phyloP scores from a whole-genome alignment of 1,284 basidiomycete species.

The Austroboletus olivaceoglutinosus region DNA sequence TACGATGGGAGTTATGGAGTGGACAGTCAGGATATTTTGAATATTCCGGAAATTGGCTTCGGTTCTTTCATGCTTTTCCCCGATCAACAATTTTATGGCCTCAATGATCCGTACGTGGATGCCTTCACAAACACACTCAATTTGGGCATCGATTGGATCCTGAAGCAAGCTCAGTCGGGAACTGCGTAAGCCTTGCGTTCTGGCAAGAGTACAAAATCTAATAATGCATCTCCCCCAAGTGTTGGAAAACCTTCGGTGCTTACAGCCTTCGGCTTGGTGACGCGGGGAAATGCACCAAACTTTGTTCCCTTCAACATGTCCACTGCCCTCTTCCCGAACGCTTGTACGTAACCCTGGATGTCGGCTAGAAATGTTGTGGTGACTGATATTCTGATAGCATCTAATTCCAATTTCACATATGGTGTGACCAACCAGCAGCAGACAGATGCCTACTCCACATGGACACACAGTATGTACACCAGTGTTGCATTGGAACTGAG shows the following conservation, averaged over 20 bases:
- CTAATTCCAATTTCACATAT: constrained; percentile 30
- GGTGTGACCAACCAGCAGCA: constrained; percentile 53
- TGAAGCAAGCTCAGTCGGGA: constrained; percentile 43
- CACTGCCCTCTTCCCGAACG: constrained; percentile 42
- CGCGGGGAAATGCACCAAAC: constrained; percentile 46
- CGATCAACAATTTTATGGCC: constrained; percentile 56
- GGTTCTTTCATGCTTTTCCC: constrained; percentile 64
- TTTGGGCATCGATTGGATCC: constrained; percentile 55
- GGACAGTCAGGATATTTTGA: constrained; percentile 64
- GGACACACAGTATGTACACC: constrained; percentile 44
- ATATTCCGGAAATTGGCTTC: constrained; percentile 55
- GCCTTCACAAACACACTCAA: constrained; percentile 53
- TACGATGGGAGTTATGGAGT: constrained; percentile 63
- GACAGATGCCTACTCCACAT: constrained; percentile 50
- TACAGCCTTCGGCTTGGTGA: constrained; percentile 62
- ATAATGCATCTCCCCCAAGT: constrained; percentile 33
- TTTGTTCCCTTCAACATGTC: constrained; percentile 63
- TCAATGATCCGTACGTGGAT: constrained; percentile 44
- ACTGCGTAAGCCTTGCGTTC: constrained; percentile 38
- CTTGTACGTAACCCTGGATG: constrained; percentile 26
- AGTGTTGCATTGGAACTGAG: neutral
- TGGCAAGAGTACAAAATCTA: neutral
- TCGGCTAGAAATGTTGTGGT: neutral
- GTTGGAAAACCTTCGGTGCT: constrained; percentile 56
- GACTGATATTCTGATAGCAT: constrained; percentile 8